phyloP scores from a whole-genome alignment of 768 basidiomycete species.

The Phanerodontia chrysosporium region DNA sequence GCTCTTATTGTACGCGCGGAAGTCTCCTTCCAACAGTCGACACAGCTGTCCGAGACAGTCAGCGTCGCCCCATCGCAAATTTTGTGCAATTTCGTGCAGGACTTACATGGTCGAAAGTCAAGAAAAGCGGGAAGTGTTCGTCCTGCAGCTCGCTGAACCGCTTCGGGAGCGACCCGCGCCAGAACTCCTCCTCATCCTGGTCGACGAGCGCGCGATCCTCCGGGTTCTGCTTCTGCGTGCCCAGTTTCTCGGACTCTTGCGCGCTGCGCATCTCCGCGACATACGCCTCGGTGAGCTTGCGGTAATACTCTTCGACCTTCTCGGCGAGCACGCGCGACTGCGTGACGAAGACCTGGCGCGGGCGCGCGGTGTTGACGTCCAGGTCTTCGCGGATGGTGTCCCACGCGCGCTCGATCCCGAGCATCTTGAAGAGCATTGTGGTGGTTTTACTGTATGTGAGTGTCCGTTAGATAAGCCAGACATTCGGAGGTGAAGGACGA shows the following conservation, averaged over 20 bases:
- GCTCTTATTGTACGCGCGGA: conserved; percentile 12
- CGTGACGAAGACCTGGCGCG: conserved; percentile 70
- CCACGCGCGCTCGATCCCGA: conserved; percentile 59
- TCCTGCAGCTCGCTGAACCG: conserved; percentile 55
- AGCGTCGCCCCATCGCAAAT: too few relatives aligned
- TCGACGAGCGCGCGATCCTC: conserved; percentile 5
- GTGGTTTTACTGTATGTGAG: conserved; percentile 57
- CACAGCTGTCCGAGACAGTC: conserved; percentile 34
- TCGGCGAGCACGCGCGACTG: conserved; percentile 61
- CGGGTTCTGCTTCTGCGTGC: conserved; percentile 16
- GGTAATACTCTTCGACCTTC: conserved; percentile 67
- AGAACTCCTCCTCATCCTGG: conserved; percentile 14
- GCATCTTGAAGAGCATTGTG: conserved; percentile 75
- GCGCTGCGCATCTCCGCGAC: conserved; percentile 13
- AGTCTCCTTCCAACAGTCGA: conserved; percentile 45
- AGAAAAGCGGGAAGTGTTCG: conserved; percentile 64
- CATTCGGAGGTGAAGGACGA: conserved; percentile 11
- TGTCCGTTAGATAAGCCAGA: not conserved
- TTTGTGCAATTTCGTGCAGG: not conserved
- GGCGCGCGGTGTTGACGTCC: conserved; percentile 29
- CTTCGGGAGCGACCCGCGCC: conserved; percentile 43
- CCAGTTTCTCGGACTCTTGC: conserved; percentile 31
- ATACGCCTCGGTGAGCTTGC: conserved; percentile 30
- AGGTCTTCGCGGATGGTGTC: conserved; percentile 31
- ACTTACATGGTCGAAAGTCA: conserved; percentile 58